These are phyloP conservation scores for Hericium alpestre DNA, from an alignment of 768 basidiomycete genomes.

Conservation along the genomic window DNA sequence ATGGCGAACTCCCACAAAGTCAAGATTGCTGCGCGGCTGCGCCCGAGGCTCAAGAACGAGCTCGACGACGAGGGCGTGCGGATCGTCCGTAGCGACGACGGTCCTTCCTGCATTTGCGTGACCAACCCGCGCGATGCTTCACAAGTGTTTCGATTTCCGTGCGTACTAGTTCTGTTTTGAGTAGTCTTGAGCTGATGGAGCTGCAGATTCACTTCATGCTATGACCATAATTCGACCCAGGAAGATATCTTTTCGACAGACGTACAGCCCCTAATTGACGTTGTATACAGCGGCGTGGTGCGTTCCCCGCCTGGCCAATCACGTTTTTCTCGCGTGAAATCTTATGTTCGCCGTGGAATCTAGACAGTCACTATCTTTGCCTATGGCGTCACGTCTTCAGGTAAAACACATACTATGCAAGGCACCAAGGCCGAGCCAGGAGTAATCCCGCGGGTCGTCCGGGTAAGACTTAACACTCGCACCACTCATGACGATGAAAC, in stretches of 20 bases:
- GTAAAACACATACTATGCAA: constrained; percentile 92
- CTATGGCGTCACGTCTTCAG: constrained; percentile 85
- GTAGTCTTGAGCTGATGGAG: neutral
- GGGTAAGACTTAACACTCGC: constrained; percentile 30
- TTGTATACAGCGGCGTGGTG: constrained; percentile 69
- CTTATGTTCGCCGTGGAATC: neutral
- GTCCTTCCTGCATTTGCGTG: constrained; percentile 46
- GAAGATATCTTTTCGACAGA: constrained; percentile 70
- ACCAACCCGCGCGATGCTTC: constrained; percentile 58
- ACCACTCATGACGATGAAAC: neutral
- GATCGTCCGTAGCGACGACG: constrained; percentile 32
- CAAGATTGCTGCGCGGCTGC: constrained; percentile 61
- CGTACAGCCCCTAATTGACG: constrained; percentile 67
- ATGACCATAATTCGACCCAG: constrained; percentile 60
- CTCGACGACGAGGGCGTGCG: constrained; percentile 50
- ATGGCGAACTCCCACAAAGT: constrained; percentile 34
- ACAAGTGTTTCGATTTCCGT: constrained; percentile 76
- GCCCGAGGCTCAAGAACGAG: constrained; percentile 55
- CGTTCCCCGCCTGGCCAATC: constrained; percentile 18
- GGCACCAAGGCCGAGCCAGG: constrained; percentile 66
- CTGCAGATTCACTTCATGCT: constrained; percentile 62
- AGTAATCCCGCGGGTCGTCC: constrained; percentile 75
- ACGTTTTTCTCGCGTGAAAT: neutral
- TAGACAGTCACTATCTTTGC: constrained; percentile 84
- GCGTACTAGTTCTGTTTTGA: constrained; percentile 15